Conservation (phyloP, 78 protist species). For the Emiliania huxleyi region DNA sequence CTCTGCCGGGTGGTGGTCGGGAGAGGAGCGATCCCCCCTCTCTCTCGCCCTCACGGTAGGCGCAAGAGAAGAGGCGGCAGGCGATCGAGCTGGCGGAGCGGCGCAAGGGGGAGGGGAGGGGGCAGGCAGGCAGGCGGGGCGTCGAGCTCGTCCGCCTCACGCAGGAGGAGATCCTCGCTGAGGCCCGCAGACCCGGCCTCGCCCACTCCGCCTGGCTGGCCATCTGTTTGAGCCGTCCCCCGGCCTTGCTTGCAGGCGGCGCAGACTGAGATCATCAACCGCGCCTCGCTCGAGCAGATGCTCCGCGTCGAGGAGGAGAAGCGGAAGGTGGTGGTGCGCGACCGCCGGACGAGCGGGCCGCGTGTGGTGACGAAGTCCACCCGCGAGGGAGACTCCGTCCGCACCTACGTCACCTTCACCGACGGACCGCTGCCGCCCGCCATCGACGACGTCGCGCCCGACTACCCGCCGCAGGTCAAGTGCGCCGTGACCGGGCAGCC, state of each 20-base stretch:
- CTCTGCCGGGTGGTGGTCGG: not conserved
- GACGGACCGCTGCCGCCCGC: not conserved
- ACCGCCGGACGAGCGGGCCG: not conserved
- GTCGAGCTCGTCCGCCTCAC: constrained; percentile 5
- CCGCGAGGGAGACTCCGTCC: not conserved
- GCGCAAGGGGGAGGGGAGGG: not conserved
- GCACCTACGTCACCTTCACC: not conserved
- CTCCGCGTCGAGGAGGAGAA: not conserved
- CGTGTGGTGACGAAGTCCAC: not conserved
- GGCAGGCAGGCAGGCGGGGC: not conserved
- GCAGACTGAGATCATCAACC: constrained; percentile 31
- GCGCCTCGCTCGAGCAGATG: constrained; percentile 8
- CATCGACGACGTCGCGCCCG: constrained; percentile 13
- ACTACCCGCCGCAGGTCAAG: not conserved
- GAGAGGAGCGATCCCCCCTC: not conserved
- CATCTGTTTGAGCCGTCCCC: too few relatives aligned
- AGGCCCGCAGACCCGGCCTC: too few relatives aligned
- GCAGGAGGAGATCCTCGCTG: not conserved
- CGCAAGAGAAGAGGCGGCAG: not conserved
- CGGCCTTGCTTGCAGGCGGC: too few relatives aligned
- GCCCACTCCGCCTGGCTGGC: too few relatives aligned
- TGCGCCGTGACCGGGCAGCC: not conserved
- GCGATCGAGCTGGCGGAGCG: not conserved
- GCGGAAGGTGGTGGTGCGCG: not conserved
- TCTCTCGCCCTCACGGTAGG: not conserved